These are phyloP conservation scores for Raddia distichophylla DNA, from an alignment of 176 grass and related monocot genomes.

Conservation along the genomic window DNA sequence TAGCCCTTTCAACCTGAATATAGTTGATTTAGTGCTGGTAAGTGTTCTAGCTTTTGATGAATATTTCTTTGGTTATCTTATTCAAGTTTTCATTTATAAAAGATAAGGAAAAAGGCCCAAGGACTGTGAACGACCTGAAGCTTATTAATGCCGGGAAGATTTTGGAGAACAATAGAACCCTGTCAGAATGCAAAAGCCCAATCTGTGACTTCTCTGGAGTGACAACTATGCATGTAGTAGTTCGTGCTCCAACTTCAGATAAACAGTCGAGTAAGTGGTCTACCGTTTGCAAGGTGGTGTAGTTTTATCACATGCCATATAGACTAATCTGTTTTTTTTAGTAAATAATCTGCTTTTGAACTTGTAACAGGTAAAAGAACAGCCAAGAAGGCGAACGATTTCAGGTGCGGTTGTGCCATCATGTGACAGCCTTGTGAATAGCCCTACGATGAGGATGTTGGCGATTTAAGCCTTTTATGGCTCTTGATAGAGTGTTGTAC, in stretches of 20 bases:
- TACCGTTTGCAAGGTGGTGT: neutral
- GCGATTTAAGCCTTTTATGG: constrained; percentile 29
- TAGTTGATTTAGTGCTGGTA: neutral
- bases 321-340: constrained; percentile 23
- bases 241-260: constrained; percentile 47
- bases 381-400: constrained; percentile 50
- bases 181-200: constrained; percentile 64
- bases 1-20: neutral
- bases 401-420: constrained; percentile 62
- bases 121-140: constrained; percentile 63
- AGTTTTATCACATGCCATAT: neutral
- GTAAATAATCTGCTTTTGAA: constrained; percentile 2
- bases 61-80: constrained; percentile 17
- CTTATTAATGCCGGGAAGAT: constrained; percentile 79
- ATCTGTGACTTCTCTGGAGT: constrained; percentile 64
- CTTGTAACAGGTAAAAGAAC: constrained; percentile 52
- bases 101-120: constrained; percentile 69
- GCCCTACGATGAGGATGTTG: constrained; percentile 39
- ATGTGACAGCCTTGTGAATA: constrained; percentile 50
- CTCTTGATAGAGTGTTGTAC: constrained; percentile 43
- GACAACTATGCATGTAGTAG: constrained; percentile 70
- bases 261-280: constrained; percentile 51
- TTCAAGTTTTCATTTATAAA: constrained; percentile 36
- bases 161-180: constrained; percentile 69
- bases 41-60: neutral